Evolutionary conservation across 1,139 yeast genomes (phyloP), one percentile per base, ranked within the genome.

Genomic region (Saccharomyces hybrid): DNA sequence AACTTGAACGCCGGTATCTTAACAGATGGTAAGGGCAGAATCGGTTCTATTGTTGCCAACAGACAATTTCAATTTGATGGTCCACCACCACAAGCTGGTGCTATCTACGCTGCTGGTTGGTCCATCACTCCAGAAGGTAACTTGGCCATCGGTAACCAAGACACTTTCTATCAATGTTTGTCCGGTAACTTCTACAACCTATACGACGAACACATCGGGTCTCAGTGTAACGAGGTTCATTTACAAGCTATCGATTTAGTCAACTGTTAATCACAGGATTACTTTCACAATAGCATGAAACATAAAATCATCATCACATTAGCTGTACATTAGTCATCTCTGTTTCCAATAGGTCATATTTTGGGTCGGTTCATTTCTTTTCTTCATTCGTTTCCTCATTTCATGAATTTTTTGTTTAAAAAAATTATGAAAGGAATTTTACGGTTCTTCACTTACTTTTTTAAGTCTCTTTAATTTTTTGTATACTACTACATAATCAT

Each of bases 11-110:
- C 69, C 51, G 76, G 83, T 64, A 67, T 83, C 57, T 77, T 86
- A 71, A 79, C 78, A 46, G 95, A 86, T 69, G 69, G 78, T 53
- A 63, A 74, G 58, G 89, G 89, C 56, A 84, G 95, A 81, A 74
- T 86, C 63, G 93, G 93, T 69, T 82, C 91, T 55, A 86, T 86
- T 72, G 95, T 86, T 66, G 87, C 93, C 59, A 86, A 86, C 84
- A 81, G 86, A 77, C 95, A 86, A 77, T 86, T 86, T 85, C 95
- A 86, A 77, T 86, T 86, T 67, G 95, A 86, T 70, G 93, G 93
- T 72, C 95, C 93, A 65, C 90, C 91, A 75, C 93, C 93, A 68
- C 95, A 86, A 79, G 91, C 93, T 57, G 95, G 93, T 74, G 79
- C 91, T 64, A 83, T 86, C 73, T 86, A 83, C 74, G 95, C 95